A percentile compares a stretch with the other conserved stretches of the same genome.
Conservation (phyloP, 352 stramenopile genomes). For the Phytophthora brassicae region DNA sequence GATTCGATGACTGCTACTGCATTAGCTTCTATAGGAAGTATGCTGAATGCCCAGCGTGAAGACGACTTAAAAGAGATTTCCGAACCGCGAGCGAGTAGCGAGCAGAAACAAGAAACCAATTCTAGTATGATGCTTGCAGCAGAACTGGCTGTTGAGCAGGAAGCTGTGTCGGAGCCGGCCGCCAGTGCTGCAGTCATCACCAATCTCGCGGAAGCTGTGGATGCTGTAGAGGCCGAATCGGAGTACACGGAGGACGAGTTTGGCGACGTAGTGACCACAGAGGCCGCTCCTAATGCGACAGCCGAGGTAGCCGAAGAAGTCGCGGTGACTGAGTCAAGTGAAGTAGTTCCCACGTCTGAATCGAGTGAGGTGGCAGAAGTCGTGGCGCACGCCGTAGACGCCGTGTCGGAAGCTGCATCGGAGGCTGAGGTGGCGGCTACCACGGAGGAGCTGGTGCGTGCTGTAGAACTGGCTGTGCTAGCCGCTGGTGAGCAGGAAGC, state of each 20-base stretch:
- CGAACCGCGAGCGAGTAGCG: no score
- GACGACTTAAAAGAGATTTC: no score
- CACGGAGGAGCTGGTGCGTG: neutral
- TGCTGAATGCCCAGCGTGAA: neutral
- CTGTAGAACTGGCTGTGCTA: conserved; percentile 3
- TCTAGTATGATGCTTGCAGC: neutral
- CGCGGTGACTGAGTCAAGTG: neutral
- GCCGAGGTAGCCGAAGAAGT: neutral
- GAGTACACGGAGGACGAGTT: neutral
- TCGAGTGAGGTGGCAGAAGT: neutral
- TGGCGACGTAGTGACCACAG: neutral
- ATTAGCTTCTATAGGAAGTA: conserved; percentile 12
- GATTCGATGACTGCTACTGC: conserved; percentile 27
- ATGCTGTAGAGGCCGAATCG: conserved; percentile 6
- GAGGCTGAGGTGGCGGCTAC: neutral
- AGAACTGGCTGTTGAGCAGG: no score
- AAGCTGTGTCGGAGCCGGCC: neutral
- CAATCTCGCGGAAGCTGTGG: conserved; percentile 4
- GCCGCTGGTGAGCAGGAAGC: neutral
- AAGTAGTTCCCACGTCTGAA: no score
- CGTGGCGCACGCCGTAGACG: neutral
- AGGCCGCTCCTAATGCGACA: neutral
- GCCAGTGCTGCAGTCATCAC: neutral
- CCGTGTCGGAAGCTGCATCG: neutral
- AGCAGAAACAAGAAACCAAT: no score